phyloP scores from a whole-genome alignment of 2,329 filamentous ascomycete species.

The Exophiala xenobiotica region DNA sequence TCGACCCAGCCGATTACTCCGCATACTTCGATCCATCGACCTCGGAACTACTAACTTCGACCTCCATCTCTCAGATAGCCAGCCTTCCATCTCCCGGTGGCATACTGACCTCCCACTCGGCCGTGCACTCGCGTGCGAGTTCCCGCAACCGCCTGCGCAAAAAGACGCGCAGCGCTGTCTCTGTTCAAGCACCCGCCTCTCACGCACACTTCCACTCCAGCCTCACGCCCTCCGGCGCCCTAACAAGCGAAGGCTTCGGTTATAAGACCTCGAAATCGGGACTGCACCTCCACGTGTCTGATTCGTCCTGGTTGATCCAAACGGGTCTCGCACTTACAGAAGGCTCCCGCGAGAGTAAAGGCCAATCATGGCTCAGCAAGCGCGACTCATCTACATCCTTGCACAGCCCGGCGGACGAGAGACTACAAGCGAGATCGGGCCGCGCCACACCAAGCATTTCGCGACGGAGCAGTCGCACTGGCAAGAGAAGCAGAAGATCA shows the following conservation, averaged over 20 bases:
- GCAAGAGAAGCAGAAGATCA: conserved; percentile 37
- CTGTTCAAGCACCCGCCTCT: conserved; percentile 15
- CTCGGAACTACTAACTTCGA: conserved; percentile 40
- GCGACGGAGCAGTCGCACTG: conserved; percentile 29
- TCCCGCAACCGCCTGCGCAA: conserved; percentile 24
- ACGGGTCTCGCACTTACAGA: conserved; percentile 58
- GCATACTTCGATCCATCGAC: conserved; percentile 38
- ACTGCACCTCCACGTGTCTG: conserved; percentile 12
- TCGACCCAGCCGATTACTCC: conserved; percentile 42
- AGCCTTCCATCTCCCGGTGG: conserved; percentile 31
- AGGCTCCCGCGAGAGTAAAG: conserved; percentile 59
- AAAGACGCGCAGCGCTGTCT: conserved; percentile 22
- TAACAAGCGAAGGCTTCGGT: conserved; percentile 25
- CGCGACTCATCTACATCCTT: conserved; percentile 57
- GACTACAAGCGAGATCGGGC: conserved; percentile 14
- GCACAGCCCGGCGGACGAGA: conserved; percentile 28
- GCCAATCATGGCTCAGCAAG: conserved; percentile 61
- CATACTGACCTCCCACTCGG: conserved; percentile 23
- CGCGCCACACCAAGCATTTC: conserved; percentile 28
- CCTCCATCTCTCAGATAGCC: conserved; percentile 32
- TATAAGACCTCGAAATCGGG: conserved; percentile 12
- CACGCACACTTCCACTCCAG: conserved; percentile 1
- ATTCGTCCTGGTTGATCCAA: conserved; percentile 54
- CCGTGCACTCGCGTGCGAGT: conserved; percentile 22
- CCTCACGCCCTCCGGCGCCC: conserved; percentile 22